Percentiles rank a stretch among this genome's conserved stretches.
Conservation (phyloP, 1,139 yeast genomes). For the Yamadazyma mexicana region DNA sequence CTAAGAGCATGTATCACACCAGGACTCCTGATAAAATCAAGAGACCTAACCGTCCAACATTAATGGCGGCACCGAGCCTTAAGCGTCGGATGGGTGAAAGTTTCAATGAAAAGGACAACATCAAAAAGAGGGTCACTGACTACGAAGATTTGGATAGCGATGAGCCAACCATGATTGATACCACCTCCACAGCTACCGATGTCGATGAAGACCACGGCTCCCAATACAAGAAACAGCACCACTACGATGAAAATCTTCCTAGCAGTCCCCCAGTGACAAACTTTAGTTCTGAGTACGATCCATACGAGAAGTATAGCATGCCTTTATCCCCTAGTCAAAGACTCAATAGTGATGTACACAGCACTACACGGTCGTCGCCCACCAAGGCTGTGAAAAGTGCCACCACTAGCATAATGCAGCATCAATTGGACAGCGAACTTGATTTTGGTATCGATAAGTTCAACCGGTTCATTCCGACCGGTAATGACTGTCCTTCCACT, state of each 20-base stretch:
- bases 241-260: slow-evolving; percentile 12
- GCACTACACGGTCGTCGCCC: slow-evolving; percentile 11
- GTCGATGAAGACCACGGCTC: slow-evolving; percentile 8
- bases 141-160: slow-evolving; percentile 16
- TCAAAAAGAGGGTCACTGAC: slow-evolving; percentile 35
- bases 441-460: slow-evolving; percentile 50
- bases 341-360: slow-evolving; percentile 7
- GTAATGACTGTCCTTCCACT: slow-evolving; percentile 30
- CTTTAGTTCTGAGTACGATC: slow-evolving; percentile 17
- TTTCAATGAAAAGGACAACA: slow-evolving; percentile 46
- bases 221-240: slow-evolving; percentile 4
- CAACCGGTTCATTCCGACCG: slow-evolving; percentile 37
- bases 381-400: background rate
- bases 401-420: slow-evolving; percentile 4
- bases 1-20: slow-evolving; percentile 37
- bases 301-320: slow-evolving; percentile 10
- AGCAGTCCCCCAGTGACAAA: slow-evolving; percentile 17
- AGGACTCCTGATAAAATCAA: slow-evolving; percentile 15
- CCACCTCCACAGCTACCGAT: slow-evolving; percentile 13
- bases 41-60: slow-evolving; percentile 19
- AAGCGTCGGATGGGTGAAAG: slow-evolving; percentile 49
- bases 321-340: slow-evolving; percentile 18
- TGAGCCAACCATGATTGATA: slow-evolving; percentile 18
- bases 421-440: slow-evolving; percentile 38
- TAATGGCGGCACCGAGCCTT: slow-evolving; percentile 32